Conservation (phyloP, 768 basidiomycete species). For the Ramaria sp. region DNA sequence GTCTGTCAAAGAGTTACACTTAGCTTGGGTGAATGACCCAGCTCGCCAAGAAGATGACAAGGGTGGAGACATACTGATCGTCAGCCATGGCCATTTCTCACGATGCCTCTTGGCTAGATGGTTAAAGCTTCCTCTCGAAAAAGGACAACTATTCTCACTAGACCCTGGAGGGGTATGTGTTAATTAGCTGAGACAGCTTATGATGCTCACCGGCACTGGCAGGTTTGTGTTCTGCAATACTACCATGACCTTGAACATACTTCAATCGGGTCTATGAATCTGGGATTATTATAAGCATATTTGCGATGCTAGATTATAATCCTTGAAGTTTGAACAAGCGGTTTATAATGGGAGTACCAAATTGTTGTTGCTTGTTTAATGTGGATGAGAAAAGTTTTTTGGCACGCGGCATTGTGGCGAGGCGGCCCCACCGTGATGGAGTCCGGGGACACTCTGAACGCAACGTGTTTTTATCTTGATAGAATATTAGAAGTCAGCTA, state of each 20-base stretch:
- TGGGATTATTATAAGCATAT: neutral
- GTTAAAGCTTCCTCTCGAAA: neutral
- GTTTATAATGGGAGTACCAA: too few species aligned
- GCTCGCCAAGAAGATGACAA: slow-evolving; percentile 8
- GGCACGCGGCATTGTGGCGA: too few species aligned
- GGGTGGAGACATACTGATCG: slow-evolving; percentile 10
- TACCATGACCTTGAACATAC: neutral
- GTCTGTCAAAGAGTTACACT: slow-evolving; percentile 7
- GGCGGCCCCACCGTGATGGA: too few species aligned
- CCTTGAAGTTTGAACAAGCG: too few species aligned
- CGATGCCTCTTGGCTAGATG: slow-evolving; percentile 2
- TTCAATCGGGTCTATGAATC: slow-evolving; percentile 1
- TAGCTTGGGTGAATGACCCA: slow-evolving; percentile 7
- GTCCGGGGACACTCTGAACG: too few species aligned
- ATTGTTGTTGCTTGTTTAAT: too few species aligned
- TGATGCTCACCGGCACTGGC: neutral
- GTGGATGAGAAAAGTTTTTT: too few species aligned
- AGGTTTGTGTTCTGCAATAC: slow-evolving; percentile 7
- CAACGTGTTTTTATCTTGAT: too few species aligned
- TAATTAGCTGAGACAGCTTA: neutral
- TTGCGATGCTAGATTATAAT: neutral
- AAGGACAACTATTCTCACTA: slow-evolving; percentile 1
- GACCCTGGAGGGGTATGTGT: slow-evolving; percentile 8
- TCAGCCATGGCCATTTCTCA: slow-evolving; percentile 10
- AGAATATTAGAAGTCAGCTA: neutral